Base-by-base conservation (phyloP, 257 asterid genomes). In the Nicotiana sylvestris region DNA sequence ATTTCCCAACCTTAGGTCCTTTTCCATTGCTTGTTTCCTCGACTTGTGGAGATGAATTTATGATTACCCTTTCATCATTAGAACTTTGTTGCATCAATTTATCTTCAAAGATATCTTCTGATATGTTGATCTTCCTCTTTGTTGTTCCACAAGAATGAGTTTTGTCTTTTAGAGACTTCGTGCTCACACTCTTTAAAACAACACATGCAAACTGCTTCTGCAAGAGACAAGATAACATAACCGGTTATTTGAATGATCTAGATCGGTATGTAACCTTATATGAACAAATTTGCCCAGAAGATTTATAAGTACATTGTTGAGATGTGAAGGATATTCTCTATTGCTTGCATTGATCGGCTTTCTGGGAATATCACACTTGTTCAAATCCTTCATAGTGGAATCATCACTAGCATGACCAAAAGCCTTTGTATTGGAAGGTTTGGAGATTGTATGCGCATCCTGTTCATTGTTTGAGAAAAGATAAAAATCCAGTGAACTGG, bases 1-100 rank as follows among this genome's bases (percentile, higher is more conserved):
- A 35, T 77, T 70, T 68, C 66, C 64, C 17, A 83, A 89, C 92
- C 92, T 87, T 64, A 49, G 81, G 83, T 33, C 55, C 67, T 78
- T 83, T 83, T 16, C 85, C 76, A 81, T 60, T 32, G 60, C 30
- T 72, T n/a, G 74, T 60, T 82, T 81, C 86, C 60, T 46, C 43
- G 64, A 78, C 81, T 72, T 16, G 77, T 81, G 57, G 62, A 56
- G 78, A 53, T 56, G 89, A 49, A 61, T 30, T 82, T 25, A 82
- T 66, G 82, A 53, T 88, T 61, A 60, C 79, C 82, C 76, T 35
- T 82, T 86, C 87, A 49, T 29, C 81, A 70, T 9, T 76, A 61
- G 76, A 77, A 76, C 83, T 16, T 58, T 9, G 66, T 74, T 30
- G 68, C n/a, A 27, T 43, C 80, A 62, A 55, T 76, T 85, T 60